Evolutionary conservation across 2,329 filamentous ascomycete species (phyloP).

Genomic region (Neospermospora avenae): DNA sequence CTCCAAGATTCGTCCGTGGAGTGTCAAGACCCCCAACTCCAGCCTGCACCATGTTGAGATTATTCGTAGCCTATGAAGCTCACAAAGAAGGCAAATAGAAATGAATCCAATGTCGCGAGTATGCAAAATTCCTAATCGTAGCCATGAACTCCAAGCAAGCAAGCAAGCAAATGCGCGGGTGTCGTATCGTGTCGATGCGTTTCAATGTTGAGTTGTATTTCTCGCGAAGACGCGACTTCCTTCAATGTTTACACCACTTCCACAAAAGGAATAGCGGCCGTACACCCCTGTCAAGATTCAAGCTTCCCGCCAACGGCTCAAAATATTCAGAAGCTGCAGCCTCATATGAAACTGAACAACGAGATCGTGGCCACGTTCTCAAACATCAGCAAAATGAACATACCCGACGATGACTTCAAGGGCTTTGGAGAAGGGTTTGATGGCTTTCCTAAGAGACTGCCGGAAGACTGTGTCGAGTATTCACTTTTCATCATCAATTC

Average conservation of each 20-base stretch:
- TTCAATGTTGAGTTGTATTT: conserved; percentile 3
- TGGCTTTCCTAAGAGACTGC: conserved; percentile 58
- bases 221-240: conserved; percentile 23
- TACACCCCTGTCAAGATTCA: conserved; percentile 1
- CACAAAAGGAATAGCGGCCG: conserved; percentile 13
- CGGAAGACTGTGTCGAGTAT: conserved; percentile 86
- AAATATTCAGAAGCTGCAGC: conserved; percentile 9
- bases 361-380: neutral
- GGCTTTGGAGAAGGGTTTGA: conserved; percentile 63
- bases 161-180: conserved; percentile 28
- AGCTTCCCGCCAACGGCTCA: conserved; percentile 4
- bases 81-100: conserved; percentile 20
- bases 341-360: neutral
- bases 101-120: conserved; percentile 23
- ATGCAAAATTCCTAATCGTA: conserved; percentile 24
- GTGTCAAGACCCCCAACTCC: conserved; percentile 72
- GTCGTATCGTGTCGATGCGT: conserved; percentile 3
- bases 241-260: conserved; percentile 26
- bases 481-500: conserved; percentile 68
- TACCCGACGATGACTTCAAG: conserved; percentile 53
- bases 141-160: conserved; percentile 33
- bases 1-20: conserved; percentile 78
- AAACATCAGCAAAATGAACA: conserved; percentile 33
- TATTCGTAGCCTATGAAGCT: conserved; percentile 20
- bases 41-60: conserved; percentile 57